Evolutionary conservation across 1,284 basidiomycete genomes (phyloP), one percentile per base, ranked within the genome.

Genomic region (Malassezia obtusa): DNA sequence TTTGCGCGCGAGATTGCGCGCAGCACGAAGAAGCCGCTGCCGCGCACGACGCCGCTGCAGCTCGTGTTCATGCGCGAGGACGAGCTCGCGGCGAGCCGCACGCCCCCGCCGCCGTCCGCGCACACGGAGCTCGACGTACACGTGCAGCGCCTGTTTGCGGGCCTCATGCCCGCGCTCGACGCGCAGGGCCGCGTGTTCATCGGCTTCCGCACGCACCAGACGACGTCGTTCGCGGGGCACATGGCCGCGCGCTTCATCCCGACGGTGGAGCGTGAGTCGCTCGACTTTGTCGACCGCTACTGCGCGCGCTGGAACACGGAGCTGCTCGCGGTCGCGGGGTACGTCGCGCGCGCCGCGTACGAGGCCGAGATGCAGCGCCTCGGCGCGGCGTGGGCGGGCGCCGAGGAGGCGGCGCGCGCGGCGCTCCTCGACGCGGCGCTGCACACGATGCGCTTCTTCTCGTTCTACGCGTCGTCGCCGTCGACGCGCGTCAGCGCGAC

Each of bases 1-100:
- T 81, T 90, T 59, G 80, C 81, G 0, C 74, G 79, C 2, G 92
- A 96, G 73, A 79, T 98, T 30, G 81, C 89, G 63, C 80, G 92
- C 45, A 88, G 89, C 9, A 98, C 91, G 0, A 95, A 95, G 80
- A 98, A 98, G 78, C 84, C 87, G 37, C 86, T 89, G 0, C 94
- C 94, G 0, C 78, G 77, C 8, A 80, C 78, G 49, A 82, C 91
- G 68, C 83, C 81, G 44, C 85, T 88, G 52, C 83, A 87, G 62
- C 77, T 98, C 19, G 89, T 98, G 38, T 96, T 88, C 77, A 92
- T 90, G 0, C 84, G 85, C 6, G 89, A 89, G 65, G 84, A 87
- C 41, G 87, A 89, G 67, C 37, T 45, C 19, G 89, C 86, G 67
- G 82, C 74, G n/a, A 73, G 68, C 41, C 52, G 55, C 49, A 49